Conservation (phyloP, 2,329 filamentous ascomycete species). For the Microascus cirrosus region DNA sequence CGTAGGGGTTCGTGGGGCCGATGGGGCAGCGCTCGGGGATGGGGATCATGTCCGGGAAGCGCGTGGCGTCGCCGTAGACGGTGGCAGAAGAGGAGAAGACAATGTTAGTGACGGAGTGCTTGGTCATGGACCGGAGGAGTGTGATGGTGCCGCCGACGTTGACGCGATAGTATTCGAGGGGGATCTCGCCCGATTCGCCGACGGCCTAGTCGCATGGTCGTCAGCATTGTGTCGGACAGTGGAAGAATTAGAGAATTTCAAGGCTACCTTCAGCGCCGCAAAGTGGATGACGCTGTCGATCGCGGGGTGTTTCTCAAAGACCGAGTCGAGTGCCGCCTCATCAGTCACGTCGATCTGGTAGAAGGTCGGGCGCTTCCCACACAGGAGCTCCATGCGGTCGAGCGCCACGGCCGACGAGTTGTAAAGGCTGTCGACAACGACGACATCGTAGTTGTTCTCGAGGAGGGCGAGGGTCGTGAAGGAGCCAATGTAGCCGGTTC, state of each 20-base stretch:
- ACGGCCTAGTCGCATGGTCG: constrained; percentile 55
- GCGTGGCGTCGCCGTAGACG: constrained; percentile 95
- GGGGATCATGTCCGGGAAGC: constrained; percentile 95
- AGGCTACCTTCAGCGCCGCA: constrained; percentile 78
- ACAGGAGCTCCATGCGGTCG: constrained; percentile 90
- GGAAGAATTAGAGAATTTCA: neutral
- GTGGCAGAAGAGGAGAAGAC: constrained; percentile 98
- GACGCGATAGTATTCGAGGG: constrained; percentile 94
- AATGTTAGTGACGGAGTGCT: constrained; percentile 87
- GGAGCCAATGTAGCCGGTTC: constrained; percentile 97
- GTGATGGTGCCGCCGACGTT: constrained; percentile 89
- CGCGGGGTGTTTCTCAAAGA: constrained; percentile 79
- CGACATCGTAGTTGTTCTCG: constrained; percentile 88
- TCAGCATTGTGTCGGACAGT: constrained; percentile 3
- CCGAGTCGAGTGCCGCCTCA: constrained; percentile 68
- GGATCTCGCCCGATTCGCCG: constrained; percentile 86
- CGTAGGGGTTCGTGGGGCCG: constrained; percentile 94
- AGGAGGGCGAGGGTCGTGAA: constrained; percentile 91
- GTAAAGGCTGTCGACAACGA: constrained; percentile 94
- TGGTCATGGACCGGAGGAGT: constrained; percentile 77
- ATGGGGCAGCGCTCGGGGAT: constrained; percentile 96
- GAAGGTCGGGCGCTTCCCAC: constrained; percentile 77
- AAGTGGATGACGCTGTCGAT: constrained; percentile 99
- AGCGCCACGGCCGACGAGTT: constrained; percentile 88
- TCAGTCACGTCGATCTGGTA: constrained; percentile 83